These are phyloP conservation scores for Fomitopsis serialis DNA, from an alignment of 768 basidiomycete genomes.

Conservation along the genomic window DNA sequence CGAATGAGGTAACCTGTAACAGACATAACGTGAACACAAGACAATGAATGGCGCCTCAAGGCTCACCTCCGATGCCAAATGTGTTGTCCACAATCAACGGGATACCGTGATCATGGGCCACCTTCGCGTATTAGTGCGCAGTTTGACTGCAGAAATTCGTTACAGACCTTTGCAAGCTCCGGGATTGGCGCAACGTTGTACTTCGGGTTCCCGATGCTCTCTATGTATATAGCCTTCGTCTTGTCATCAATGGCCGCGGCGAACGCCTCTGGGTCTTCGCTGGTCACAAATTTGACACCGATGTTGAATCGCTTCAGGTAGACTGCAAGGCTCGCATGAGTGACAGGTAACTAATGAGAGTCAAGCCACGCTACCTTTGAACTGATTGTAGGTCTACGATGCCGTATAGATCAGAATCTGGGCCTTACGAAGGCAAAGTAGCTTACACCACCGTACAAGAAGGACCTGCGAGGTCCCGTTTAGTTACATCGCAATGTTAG, in stretches of 20 bases:
- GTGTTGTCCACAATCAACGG: constrained; percentile 83
- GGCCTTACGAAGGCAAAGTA: background rate
- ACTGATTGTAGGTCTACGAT: constrained; percentile 60
- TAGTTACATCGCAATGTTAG: too few relatives aligned
- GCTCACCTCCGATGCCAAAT: constrained; percentile 60
- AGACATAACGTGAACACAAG: background rate
- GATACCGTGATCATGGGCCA: constrained; percentile 68
- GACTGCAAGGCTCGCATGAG: constrained; percentile 30
- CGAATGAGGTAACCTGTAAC: constrained; percentile 54
- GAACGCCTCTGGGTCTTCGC: constrained; percentile 52
- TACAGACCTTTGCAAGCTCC: constrained; percentile 56
- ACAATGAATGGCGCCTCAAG: background rate
- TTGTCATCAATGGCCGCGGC: constrained; percentile 70
- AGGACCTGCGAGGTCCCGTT: constrained; percentile 35
- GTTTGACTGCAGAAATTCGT: background rate
- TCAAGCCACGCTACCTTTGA: constrained; percentile 45
- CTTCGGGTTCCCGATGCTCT: constrained; percentile 79
- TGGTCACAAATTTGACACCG: constrained; percentile 57
- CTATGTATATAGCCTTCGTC: constrained; percentile 73
- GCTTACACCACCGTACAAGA: constrained; percentile 65
- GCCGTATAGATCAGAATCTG: background rate
- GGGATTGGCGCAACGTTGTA: constrained; percentile 62
- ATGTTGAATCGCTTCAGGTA: constrained; percentile 70
- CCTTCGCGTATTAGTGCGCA: constrained; percentile 26
- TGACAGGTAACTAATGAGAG: background rate